Conservation (phyloP, 805 yeast species). For the Teunomyces stri region DNA sequence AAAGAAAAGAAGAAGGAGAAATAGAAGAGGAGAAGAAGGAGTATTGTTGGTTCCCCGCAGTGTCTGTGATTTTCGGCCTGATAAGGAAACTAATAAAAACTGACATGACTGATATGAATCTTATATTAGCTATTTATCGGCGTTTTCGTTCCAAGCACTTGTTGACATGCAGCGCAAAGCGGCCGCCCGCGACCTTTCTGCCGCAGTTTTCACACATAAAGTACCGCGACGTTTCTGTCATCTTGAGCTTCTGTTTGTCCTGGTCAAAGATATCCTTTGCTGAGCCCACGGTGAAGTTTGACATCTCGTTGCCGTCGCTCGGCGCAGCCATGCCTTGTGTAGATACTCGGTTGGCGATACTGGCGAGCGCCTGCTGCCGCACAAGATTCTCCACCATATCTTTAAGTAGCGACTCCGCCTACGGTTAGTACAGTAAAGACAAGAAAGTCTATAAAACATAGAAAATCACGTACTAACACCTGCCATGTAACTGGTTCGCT, state of each 20-base stretch:
- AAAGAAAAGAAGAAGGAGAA: too few species aligned
- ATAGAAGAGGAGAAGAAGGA: too few species aligned
- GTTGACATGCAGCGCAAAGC: slow-evolving; percentile 92
- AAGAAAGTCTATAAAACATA: too few species aligned
- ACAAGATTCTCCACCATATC: slow-evolving; percentile 34
- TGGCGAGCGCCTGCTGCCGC: slow-evolving; percentile 27
- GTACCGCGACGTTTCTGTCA: slow-evolving; percentile 52
- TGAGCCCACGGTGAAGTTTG: slow-evolving; percentile 14
- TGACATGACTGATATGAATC: too few species aligned
- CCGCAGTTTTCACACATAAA: slow-evolving; percentile 80
- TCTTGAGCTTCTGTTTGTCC: slow-evolving; percentile 42
- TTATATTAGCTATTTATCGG: slow-evolving; percentile 9
- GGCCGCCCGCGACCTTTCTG: slow-evolving; percentile 82
- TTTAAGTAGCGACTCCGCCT: slow-evolving; percentile 38
- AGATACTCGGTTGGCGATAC: slow-evolving; percentile 22
- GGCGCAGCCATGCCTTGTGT: slow-evolving; percentile 14
- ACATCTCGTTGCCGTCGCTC: background rate
- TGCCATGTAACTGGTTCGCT: slow-evolving; percentile 20
- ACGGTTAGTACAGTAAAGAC: slow-evolving; percentile 7
- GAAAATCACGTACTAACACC: slow-evolving; percentile 18
- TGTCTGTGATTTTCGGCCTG: background rate
- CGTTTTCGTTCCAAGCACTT: slow-evolving; percentile 79
- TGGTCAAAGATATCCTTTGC: slow-evolving; percentile 49
- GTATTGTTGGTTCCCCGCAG: background rate
- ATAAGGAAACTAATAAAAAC: too few species aligned